Evolutionary conservation across 768 basidiomycete genomes (phyloP), one percentile per base, ranked within the genome.

Genomic region (Agaricus bisporus): DNA sequence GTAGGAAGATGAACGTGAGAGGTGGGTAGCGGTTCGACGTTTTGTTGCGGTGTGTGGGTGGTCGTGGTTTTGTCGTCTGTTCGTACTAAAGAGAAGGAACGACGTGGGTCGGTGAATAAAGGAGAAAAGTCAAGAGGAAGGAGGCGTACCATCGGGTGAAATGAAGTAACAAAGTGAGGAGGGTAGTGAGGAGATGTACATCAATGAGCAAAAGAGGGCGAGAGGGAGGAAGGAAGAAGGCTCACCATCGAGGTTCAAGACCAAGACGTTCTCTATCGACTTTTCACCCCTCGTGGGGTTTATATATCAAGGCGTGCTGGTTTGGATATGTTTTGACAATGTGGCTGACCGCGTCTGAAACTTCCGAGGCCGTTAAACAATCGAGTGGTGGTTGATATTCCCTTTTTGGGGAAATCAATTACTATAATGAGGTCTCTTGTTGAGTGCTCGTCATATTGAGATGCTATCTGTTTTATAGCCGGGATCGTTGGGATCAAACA

Each of bases 11-110:
- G 48, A 11, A 38, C 35, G 38, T 39, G 38, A 49, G 36, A 48
- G 47, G 48, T 39, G 48, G 48, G 37, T 41, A 22, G 48, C 41
- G 48, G 48, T 39, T 49, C 48, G 48, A 26, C 48, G 20, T 22
- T 9, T 37, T 49, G 38, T 39, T 37, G 38, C 17, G 38, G 38
- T 39, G 38, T 32, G 38, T 39, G 15, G 38, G 38, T 39, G 38
- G 12, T 39, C 2, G 38, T 39, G 38, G 5, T 1, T 4, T 4
- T 39, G 15, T 14, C 38, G 15, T 39, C 2, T 39, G 38, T 39
- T 5, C 6, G 17, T 36, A 15, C 35, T 36, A 36, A 15, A 15
- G 35, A 36, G 12, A 7, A 7, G 32, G 32, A 32, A 32, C 32
- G 38, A 15, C 10, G 15, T 14, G 12, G n/a, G 38, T 1, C 2